Conservation (phyloP, 2,329 filamentous ascomycete genomes). For the Xylariomycetidae sp. region DNA sequence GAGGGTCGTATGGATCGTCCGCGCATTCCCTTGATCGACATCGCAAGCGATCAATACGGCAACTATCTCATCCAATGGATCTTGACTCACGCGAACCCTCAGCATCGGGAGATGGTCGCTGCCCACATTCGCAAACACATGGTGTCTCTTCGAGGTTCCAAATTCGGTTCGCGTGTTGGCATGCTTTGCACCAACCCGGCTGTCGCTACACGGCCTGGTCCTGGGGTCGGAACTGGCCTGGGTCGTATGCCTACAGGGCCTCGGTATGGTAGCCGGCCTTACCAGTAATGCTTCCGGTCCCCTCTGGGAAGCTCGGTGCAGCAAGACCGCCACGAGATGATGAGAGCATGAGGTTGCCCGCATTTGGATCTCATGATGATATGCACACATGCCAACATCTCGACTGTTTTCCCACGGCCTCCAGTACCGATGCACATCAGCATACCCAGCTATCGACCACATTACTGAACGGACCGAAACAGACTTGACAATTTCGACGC, state of each 20-base stretch:
- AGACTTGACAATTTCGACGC: neutral
- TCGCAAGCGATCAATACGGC: slow-evolving; percentile 96
- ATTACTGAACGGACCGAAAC: neutral
- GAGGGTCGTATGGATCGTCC: slow-evolving; percentile 86
- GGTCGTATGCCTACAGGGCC: slow-evolving; percentile 52
- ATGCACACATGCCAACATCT: no score
- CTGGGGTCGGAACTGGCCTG: slow-evolving; percentile 66
- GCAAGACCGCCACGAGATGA: no score
- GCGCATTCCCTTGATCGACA: slow-evolving; percentile 94
- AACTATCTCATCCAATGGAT: slow-evolving; percentile 99
- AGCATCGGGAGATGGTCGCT: slow-evolving; percentile 89
- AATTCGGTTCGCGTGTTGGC: slow-evolving; percentile 95
- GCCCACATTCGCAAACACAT: slow-evolving; percentile 97
- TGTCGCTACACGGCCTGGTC: slow-evolving; percentile 80
- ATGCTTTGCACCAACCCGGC: slow-evolving; percentile 98
- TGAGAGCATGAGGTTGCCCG: no score
- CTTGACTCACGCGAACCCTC: slow-evolving; percentile 75
- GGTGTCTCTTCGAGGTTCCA: slow-evolving; percentile 96
- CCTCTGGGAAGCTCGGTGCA: no score
- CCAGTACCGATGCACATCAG: no score
- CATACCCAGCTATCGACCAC: no score
- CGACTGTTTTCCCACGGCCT: no score
- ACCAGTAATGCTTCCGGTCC: slow-evolving; percentile 41
- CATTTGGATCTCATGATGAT: no score
- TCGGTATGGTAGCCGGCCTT: slow-evolving; percentile 49